Evolutionary conservation across 225 moss, liverwort and hornwort species (phyloP).

Genomic region (Straminergon stramineum): DNA sequence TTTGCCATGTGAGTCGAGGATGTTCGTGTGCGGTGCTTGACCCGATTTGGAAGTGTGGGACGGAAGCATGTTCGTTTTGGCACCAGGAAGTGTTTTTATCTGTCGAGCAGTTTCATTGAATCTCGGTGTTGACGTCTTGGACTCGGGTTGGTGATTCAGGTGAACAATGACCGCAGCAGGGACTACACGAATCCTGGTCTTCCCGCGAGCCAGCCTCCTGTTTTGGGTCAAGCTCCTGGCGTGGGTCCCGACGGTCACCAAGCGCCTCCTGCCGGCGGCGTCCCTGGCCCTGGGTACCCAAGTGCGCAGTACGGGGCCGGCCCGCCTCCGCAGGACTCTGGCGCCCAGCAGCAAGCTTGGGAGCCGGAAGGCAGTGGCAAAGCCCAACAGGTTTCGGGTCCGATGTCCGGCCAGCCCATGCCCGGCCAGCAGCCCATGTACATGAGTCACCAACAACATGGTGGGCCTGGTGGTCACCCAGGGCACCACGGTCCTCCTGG

Average conservation of each 20-base stretch:
- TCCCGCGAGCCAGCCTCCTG: constrained; percentile 79
- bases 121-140: neutral
- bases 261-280: constrained; percentile 39
- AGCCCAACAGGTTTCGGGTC: constrained; percentile 44
- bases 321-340: constrained; percentile 68
- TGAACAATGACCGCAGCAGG: constrained; percentile 96
- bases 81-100: neutral
- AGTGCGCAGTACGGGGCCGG: constrained; percentile 63
- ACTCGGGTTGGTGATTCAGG: constrained; percentile 35
- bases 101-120: neutral
- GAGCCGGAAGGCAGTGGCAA: constrained; percentile 71
- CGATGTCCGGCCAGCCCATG: constrained; percentile 57
- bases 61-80: neutral
- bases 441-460: constrained; percentile 52
- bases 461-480: constrained; percentile 53
- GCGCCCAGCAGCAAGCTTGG: constrained; percentile 74
- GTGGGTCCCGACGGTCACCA: constrained; percentile 61
- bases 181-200: constrained; percentile 96
- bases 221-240: constrained; percentile 62
- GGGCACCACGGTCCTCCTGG: constrained; percentile 64
- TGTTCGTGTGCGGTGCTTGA: neutral
- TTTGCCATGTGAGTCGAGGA: neutral
- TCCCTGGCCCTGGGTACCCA: constrained; percentile 55
- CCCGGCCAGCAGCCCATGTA: constrained; percentile 66
- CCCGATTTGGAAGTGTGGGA: neutral